Percentiles rank a stretch among this genome's conserved stretches.
phyloP scores from a whole-genome alignment of 2,329 filamentous ascomycete genomes.

The Tolypocladium tropicale region DNA sequence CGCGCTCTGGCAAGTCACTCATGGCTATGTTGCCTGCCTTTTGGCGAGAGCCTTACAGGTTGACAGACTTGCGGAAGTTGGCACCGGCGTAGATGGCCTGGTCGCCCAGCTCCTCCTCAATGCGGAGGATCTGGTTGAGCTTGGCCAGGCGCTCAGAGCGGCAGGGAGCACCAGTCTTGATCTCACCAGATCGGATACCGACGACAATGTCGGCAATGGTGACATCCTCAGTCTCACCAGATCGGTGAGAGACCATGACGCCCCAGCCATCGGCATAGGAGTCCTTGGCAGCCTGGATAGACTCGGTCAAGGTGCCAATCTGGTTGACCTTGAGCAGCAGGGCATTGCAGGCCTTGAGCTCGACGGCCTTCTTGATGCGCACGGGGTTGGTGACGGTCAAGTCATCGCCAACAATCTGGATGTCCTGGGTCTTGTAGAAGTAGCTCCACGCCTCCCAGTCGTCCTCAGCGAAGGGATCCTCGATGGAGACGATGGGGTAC shows the following conservation, averaged over 20 bases:
- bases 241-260: constrained; percentile 99
- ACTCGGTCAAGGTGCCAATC: constrained; percentile 97
- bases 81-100: constrained; percentile 85
- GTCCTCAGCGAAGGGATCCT: constrained; percentile 98
- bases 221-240: constrained; percentile 98
- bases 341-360: constrained; percentile 97
- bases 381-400: constrained; percentile 98
- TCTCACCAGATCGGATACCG: constrained; percentile 91
- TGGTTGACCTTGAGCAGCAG: constrained; percentile 99
- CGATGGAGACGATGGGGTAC: constrained; percentile 98
- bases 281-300: constrained; percentile 98
- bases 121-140: constrained; percentile 99
- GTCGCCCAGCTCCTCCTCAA: constrained; percentile 95
- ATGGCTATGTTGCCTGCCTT: not conserved
- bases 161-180: constrained; percentile 96
- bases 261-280: constrained; percentile 93
- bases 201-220: constrained; percentile 98
- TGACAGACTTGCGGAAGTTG: constrained; percentile 86
- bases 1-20: not conserved
- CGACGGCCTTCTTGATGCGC: constrained; percentile 99
- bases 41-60: constrained; percentile 50
- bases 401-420: constrained; percentile 98
- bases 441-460: constrained; percentile 99
- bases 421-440: constrained; percentile 98
- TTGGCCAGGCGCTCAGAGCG: constrained; percentile 98